phyloP scores from a whole-genome alignment of 2,329 filamentous ascomycete species.

The Ceratocystis huliohia region DNA sequence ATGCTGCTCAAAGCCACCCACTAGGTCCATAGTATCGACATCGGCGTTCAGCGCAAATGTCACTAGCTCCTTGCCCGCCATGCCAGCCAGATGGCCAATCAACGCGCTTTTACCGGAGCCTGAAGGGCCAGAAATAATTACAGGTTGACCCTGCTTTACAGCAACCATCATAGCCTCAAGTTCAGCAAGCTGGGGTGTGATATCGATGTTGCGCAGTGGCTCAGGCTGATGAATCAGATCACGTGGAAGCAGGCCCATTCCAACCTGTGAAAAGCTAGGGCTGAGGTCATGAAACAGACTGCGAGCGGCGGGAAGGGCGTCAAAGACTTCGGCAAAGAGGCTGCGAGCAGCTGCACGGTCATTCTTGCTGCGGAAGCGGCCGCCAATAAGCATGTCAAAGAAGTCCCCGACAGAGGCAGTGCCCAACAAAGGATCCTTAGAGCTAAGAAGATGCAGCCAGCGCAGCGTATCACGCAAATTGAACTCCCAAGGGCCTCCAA shows the following conservation, averaged over 20 bases:
- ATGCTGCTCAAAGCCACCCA: constrained; percentile 91
- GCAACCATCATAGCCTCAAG: constrained; percentile 82
- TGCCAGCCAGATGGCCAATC: constrained; percentile 65
- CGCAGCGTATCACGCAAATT: constrained; percentile 82
- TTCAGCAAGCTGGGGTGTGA: constrained; percentile 49
- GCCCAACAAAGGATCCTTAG: constrained; percentile 26
- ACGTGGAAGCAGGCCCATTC: constrained; percentile 57
- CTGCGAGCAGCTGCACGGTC: constrained; percentile 55
- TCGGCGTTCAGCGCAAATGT: constrained; percentile 88
- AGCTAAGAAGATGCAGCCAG: constrained; percentile 65
- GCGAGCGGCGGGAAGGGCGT: constrained; percentile 37
- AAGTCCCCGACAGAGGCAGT: constrained; percentile 55
- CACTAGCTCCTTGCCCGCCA: constrained; percentile 61
- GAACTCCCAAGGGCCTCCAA: constrained; percentile 83
- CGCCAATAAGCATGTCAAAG: constrained; percentile 68
- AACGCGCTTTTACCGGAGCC: constrained; percentile 79
- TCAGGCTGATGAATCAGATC: constrained; percentile 42
- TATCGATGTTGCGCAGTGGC: constrained; percentile 38
- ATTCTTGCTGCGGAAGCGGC: constrained; percentile 63
- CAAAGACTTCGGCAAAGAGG: constrained; percentile 56
- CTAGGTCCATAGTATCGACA: constrained; percentile 91
- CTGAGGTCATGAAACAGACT: constrained; percentile 63
- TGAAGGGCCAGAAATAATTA: constrained; percentile 73
- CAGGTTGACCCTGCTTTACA: constrained; percentile 74
- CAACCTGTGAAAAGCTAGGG: constrained; percentile 58